Evolutionary conservation across 225 moss, liverwort and hornwort genomes (phyloP), one percentile per base, ranked within the genome.

Genomic region (Asterella californica): DNA sequence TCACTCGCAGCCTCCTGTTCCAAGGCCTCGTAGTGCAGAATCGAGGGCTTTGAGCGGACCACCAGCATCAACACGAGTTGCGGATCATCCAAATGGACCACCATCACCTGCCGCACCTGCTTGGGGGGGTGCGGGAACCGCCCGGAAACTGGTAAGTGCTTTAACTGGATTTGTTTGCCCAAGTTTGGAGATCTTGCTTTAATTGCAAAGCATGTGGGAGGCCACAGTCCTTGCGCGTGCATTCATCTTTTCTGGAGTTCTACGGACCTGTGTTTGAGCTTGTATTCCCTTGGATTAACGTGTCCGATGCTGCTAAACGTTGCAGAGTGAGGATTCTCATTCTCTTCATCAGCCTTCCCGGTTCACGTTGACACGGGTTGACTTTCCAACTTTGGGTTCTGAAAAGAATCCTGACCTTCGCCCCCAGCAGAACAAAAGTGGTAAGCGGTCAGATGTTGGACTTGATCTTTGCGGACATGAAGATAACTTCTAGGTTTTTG

Each of bases 391-490:
- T 29, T 80, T 99, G 87, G 99, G 99, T 29, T 95, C 99, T 1
- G 99, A 99, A 83, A 99, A 99, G 80, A 95, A 95, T 80, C 99
- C 99, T 9, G 95, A 99, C 86, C 99, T 99, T 53, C 95, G 99
- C 8, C 99, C 99, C 24, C 97, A 99, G 84, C 97, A 93, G 48
- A 90, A 92, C 88, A 91, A 92, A 69, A 77, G 45, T 76, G 82
- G 83, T 82, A 83, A 59, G 65, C 29, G 27, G 14, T 76, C 24
- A 49, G 34, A 18, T 7, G 42, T 49, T 37, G 24, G 37, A 47
- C n/a, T 48, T 27, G 14, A n/a, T 32, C 27, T 25, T 25, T 22
- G 75, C 33, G 25, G 34, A 30, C 25, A 24, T 59, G 10, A 55
- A 76, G 49, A n/a, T 72, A 15, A 21, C 17, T 10, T 76, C 2